Evolutionary conservation across 108 stramenopile genomes (phyloP), one percentile per base, ranked within the genome.

Genomic region (Stephanodiscus triporus): DNA sequence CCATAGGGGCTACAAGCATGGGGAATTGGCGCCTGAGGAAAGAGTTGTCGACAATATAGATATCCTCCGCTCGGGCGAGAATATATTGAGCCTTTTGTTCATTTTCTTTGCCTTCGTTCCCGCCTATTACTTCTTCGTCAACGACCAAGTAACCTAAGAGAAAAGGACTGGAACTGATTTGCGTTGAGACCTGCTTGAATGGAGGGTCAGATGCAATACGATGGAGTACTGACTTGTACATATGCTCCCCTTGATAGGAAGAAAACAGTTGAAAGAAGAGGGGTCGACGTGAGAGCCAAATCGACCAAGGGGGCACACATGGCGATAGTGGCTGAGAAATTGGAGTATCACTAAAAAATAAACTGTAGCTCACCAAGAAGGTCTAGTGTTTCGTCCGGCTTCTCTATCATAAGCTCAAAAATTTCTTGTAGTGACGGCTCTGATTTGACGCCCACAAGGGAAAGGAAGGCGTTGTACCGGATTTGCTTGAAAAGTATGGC

Each of bases 1-100:
- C 92, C 63, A 77, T 82, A 5, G 92, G 92, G 0, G 87, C 86
- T 22, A 81, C 68, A 17, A 88, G 66, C 50, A 90, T 86, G 10
- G 76, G 61, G 45, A 82, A 82, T 73, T 77, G 76, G 10, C 81
- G 63, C 29, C 88, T 85, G 30, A 93, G 84, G 63, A 93, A 89
- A 0, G 86, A 80, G 66, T 93, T 93, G 73, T 93, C 92, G 22
- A 93, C 86, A 27, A 93, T 85, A 51, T 83, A 87, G 20, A 93
- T 89, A 60, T 91, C 89, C 8, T 78, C 73, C 5, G 92, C 92
- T 63, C 80, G 85, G 22, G 85, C 85, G 32, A 93, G 78, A 57
- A 76, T 23, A 72, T 36, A 73, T 66, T 72, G 76, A 17, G 60
- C 57, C 54, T 83, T 78, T 62, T 76, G 67, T 13, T 26, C 59